phyloP scores from a whole-genome alignment of 306 rosid species.

The Lagenaria siceraria region DNA sequence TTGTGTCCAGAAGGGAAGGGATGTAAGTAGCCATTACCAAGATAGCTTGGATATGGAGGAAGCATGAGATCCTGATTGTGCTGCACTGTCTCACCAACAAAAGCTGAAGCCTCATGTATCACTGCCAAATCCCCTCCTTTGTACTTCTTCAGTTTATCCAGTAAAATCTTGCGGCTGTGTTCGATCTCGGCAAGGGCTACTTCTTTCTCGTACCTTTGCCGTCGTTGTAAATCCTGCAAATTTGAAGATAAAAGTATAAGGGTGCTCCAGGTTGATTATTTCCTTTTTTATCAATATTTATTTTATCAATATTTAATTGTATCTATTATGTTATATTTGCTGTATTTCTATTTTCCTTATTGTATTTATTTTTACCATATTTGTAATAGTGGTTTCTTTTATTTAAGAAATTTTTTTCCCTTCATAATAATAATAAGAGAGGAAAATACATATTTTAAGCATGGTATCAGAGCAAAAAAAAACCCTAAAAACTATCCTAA shows the following conservation, averaged over 20 bases:
- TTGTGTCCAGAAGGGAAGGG: constrained; percentile 31
- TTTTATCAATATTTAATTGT: no score
- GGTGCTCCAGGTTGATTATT: no score
- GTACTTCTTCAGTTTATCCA: constrained; percentile 63
- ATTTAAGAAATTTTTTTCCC: no score
- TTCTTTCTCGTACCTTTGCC: constrained; percentile 67
- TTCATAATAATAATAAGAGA: no score
- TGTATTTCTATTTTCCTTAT: no score
- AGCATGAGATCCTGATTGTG: constrained; percentile 65
- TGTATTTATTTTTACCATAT: no score
- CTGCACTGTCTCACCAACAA: constrained; percentile 81
- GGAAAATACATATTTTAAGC: no score
- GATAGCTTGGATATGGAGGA: constrained; percentile 76
- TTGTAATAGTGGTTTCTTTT: no score
- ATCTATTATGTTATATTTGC: no score
- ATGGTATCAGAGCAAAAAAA: no score
- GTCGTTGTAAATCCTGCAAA: constrained; percentile 58
- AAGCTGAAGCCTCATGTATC: constrained; percentile 74
- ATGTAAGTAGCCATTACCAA: constrained; percentile 36
- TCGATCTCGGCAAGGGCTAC: constrained; percentile 82
- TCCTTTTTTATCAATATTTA: no score
- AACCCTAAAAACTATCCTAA: no score
- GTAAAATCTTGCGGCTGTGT: constrained; percentile 66
- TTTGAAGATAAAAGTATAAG: not conserved
- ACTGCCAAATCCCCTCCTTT: constrained; percentile 72